Evolutionary conservation across 768 basidiomycete genomes (phyloP).

Genomic region (Fistulinella prunicolor): DNA sequence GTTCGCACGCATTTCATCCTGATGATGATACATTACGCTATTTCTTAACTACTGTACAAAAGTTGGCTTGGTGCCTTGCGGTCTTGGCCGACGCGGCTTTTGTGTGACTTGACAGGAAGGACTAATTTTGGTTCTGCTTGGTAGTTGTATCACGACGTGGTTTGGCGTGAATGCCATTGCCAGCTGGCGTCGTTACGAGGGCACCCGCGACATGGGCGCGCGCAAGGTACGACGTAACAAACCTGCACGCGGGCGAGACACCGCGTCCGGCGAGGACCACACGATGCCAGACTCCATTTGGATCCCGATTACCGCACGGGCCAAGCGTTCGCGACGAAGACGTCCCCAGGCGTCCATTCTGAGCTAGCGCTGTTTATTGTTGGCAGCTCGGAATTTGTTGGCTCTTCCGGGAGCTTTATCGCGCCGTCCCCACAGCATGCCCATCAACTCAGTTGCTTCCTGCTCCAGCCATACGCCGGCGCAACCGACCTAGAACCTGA

Average conservation of each 20-base stretch:
- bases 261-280: slow-evolving; percentile 2
- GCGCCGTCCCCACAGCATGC: slow-evolving; percentile 16
- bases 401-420: slow-evolving; percentile 4
- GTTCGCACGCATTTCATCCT: slow-evolving; percentile 30
- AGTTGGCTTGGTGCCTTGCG: slow-evolving; percentile 13
- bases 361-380: slow-evolving; percentile 12
- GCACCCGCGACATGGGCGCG: slow-evolving; percentile 14
- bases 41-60: slow-evolving; percentile 32
- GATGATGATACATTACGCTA: slow-evolving; percentile 32
- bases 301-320: slow-evolving; percentile 10
- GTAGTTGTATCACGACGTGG: neutral
- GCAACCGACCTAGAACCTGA: slow-evolving; percentile 10
- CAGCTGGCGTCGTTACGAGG: slow-evolving; percentile 3
- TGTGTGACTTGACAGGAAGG: slow-evolving; percentile 10
- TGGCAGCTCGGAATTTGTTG: slow-evolving; percentile 8
- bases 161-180: neutral
- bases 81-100: slow-evolving; percentile 3
- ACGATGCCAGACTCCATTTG: slow-evolving; percentile 11
- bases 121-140: slow-evolving; percentile 5
- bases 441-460: slow-evolving; percentile 14
- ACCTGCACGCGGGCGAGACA: too few relatives aligned
- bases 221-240: slow-evolving; percentile 8
- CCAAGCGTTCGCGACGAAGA: too few relatives aligned
- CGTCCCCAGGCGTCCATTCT: neutral
- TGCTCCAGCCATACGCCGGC: slow-evolving; percentile 4